phyloP scores from a whole-genome alignment of 1,139 yeast genomes.

The Debaryomyces robertsiae region DNA sequence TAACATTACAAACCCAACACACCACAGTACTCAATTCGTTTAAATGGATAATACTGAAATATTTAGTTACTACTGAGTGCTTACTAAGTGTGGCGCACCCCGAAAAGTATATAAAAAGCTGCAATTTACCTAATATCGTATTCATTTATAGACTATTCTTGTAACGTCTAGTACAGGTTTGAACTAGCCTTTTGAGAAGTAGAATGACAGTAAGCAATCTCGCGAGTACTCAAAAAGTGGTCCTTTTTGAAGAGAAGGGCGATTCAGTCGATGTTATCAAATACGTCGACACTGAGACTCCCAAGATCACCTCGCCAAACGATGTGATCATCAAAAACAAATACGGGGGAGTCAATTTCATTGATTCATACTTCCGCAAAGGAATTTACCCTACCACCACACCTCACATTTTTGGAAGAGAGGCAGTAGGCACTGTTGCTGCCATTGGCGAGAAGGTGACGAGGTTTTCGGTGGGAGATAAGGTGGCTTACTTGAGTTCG shows the following conservation, averaged over 20 bases:
- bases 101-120: too few species aligned
- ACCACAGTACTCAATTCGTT: too few species aligned
- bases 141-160: too few species aligned
- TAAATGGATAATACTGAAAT: too few species aligned
- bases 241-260: conserved; percentile 54
- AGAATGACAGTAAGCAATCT: conserved; percentile 5
- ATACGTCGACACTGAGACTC: conserved; percentile 59
- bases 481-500: conserved; percentile 57
- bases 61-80: too few species aligned
- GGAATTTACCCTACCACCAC: conserved; percentile 64
- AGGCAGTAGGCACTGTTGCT: conserved; percentile 77
- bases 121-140: too few species aligned
- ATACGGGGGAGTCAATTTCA: conserved; percentile 79
- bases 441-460: conserved; percentile 65
- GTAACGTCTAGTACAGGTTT: too few species aligned
- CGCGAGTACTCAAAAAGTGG: conserved; percentile 50
- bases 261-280: conserved; percentile 38
- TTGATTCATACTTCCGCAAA: conserved; percentile 78
- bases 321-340: conserved; percentile 71
- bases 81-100: too few species aligned
- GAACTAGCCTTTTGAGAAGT: too few species aligned
- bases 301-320: conserved; percentile 48
- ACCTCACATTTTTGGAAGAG: conserved; percentile 79
- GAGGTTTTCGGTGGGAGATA: conserved; percentile 67
- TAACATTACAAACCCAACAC: too few species aligned